These are phyloP conservation scores for Vanderwaltozyma tropicalis DNA, from an alignment of 805 yeast genomes.

Conservation along the genomic window DNA sequence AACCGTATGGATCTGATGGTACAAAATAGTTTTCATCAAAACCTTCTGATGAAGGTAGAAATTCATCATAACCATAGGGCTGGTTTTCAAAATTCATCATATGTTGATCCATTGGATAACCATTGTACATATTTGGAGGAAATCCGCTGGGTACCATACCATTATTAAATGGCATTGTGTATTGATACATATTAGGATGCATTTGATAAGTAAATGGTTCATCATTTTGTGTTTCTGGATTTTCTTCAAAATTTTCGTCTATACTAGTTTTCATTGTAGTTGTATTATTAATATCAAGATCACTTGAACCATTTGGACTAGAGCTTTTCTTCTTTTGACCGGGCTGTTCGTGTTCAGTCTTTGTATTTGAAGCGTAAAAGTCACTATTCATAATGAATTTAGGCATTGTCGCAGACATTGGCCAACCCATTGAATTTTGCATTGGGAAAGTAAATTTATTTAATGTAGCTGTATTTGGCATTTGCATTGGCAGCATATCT, in stretches of 20 bases:
- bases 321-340: background rate
- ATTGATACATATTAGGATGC: slow-evolving; percentile 2
- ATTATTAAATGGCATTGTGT: slow-evolving; percentile 1
- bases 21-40: slow-evolving; percentile 12
- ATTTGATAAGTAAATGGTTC: background rate
- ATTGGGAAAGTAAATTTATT: slow-evolving; percentile 6
- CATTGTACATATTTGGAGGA: slow-evolving; percentile 4
- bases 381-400: slow-evolving; percentile 2
- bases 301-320: background rate
- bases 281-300: background rate
- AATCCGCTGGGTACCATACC: background rate
- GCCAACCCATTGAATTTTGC: slow-evolving; percentile 1
- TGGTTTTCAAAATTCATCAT: slow-evolving; percentile 1
- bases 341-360: background rate
- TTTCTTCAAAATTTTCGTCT: background rate
- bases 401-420: background rate
- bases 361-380: background rate
- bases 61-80: slow-evolving; percentile 10
- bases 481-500: slow-evolving; percentile 7
- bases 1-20: slow-evolving; percentile 8
- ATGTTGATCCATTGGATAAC: slow-evolving; percentile 4
- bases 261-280: background rate
- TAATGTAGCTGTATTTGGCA: slow-evolving; percentile 8
- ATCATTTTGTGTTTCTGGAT: background rate
- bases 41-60: slow-evolving; percentile 8